Percentiles rank a stretch among this genome's conserved stretches.
Conservation (phyloP, 805 yeast genomes). For the Wickerhamomyces bovis region DNA sequence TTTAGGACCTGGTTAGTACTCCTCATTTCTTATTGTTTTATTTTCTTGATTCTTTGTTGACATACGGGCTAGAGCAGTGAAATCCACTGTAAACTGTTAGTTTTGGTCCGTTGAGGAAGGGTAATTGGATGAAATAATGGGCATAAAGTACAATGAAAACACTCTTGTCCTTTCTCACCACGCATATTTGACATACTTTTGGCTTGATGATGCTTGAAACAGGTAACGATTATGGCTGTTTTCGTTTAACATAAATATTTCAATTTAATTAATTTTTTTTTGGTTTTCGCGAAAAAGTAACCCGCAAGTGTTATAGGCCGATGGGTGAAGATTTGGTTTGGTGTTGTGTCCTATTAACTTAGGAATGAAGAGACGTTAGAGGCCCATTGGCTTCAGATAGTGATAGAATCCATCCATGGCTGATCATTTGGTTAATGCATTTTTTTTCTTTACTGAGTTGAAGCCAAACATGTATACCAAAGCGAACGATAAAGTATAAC, state of each 20-base stretch:
- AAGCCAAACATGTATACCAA: too few relatives aligned
- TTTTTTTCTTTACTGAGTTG: too few relatives aligned
- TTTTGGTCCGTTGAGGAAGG: neutral
- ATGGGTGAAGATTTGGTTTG: neutral
- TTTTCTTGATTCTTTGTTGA: neutral
- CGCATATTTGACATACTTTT: neutral
- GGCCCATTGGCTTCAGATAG: too few relatives aligned
- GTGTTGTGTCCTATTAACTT: too few relatives aligned
- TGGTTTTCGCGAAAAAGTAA: neutral
- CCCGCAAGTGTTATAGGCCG: neutral
- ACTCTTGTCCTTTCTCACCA: neutral
- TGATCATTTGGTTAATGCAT: too few relatives aligned
- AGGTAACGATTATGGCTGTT: neutral
- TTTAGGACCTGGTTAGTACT: slow-evolving; percentile 25
- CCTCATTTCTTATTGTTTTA: neutral
- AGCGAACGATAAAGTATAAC: too few relatives aligned
- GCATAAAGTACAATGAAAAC: neutral
- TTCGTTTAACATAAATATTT: too few relatives aligned
- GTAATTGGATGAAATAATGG: neutral
- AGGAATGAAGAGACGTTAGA: too few relatives aligned
- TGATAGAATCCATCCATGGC: too few relatives aligned
- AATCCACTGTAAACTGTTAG: neutral
- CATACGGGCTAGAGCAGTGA: neutral
- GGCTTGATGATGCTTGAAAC: neutral
- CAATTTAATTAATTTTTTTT: too few relatives aligned